Evolutionary conservation across 225 moss, liverwort and hornwort species (phyloP), one percentile per base, ranked within the genome.

Genomic region (Pleurozium schreberi): DNA sequence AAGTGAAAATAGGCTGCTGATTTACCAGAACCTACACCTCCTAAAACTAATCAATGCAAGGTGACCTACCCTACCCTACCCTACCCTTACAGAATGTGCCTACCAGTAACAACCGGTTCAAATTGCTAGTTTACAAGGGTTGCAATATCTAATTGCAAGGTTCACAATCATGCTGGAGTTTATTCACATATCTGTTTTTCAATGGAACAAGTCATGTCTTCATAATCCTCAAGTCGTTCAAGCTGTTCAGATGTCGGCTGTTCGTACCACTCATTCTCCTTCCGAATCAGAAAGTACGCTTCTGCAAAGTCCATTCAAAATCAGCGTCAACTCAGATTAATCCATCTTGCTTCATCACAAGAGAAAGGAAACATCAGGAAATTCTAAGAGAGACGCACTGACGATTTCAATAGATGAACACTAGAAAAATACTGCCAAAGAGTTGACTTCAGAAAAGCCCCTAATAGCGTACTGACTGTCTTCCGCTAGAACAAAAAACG

Each of bases 201-300:
- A 85, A 85, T 89, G 40, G 90, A 89, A 89, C 93, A 90, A 57
- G 90, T 93, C 88, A 84, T 91, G 83, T 91, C 93, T 86, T 91
- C 91, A 53, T 88, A 89, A 49, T 91, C 89, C 59, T 88, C 91
- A 78, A 93, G 81, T 60, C 68, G 76, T 70, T 91, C 86, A 50
- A 93, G 64, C 86, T 89, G 77, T 38, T 91, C 91, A 50, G 91
- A 87, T 86, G 84, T 91, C 67, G 95, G 95, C 87, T 93, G 92
- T 88, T 93, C 77, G 73, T 97, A 97, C 97, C 96, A 96, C 82
- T 97, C 95, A 70, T 97, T 95, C 87, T 96, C 96, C 86, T 85
- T 93, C 74, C 97, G 91, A 40, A 94, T 96, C 91, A 97, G 85
- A 85, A 96, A 97, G 82, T 93, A 97, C 26, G 97, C 97, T 81